Evolutionary conservation across 306 rosid genomes (phyloP).

Genomic region (Rosa lucieae): DNA sequence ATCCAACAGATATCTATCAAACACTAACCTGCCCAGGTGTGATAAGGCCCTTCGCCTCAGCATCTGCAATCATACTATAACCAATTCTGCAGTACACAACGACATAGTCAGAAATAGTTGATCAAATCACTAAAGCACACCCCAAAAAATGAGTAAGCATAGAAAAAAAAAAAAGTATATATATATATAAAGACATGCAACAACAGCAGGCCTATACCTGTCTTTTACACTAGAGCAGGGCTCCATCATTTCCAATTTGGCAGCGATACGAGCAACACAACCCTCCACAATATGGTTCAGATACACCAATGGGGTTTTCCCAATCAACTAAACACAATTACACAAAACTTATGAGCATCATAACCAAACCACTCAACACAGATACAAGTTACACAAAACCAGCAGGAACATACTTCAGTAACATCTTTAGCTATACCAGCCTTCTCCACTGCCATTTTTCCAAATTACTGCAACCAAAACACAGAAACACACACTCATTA

Average conservation of each 20-base stretch:
- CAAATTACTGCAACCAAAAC: slow-evolving; percentile 34
- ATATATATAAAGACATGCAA: not conserved
- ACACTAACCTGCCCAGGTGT: slow-evolving; percentile 67
- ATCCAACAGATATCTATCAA: not conserved
- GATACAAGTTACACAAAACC: not conserved
- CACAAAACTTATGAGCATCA: slow-evolving; percentile 9
- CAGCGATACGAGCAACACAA: slow-evolving; percentile 68
- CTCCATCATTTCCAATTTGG: slow-evolving; percentile 73
- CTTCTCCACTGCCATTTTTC: slow-evolving; percentile 55
- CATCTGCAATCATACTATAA: slow-evolving; percentile 80
- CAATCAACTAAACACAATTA: slow-evolving; percentile 50
- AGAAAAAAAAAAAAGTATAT: not conserved
- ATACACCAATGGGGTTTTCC: slow-evolving; percentile 79
- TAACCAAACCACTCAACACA: slow-evolving; percentile 14
- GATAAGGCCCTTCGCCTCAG: slow-evolving; percentile 68
- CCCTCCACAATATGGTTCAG: slow-evolving; percentile 58
- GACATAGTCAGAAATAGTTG: slow-evolving; percentile 1
- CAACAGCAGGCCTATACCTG: slow-evolving; percentile 40
- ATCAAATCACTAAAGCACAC: not conserved
- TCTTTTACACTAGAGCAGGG: slow-evolving; percentile 83
- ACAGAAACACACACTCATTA: not conserved
- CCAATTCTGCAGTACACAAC: slow-evolving; percentile 55
- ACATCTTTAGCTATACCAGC: slow-evolving; percentile 69
- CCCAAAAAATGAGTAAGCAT: not conserved
- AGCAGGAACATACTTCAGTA: slow-evolving; percentile 53